Base-by-base conservation (phyloP, 495 filamentous ascomycete species). In the Aspergillus nanangensis region DNA sequence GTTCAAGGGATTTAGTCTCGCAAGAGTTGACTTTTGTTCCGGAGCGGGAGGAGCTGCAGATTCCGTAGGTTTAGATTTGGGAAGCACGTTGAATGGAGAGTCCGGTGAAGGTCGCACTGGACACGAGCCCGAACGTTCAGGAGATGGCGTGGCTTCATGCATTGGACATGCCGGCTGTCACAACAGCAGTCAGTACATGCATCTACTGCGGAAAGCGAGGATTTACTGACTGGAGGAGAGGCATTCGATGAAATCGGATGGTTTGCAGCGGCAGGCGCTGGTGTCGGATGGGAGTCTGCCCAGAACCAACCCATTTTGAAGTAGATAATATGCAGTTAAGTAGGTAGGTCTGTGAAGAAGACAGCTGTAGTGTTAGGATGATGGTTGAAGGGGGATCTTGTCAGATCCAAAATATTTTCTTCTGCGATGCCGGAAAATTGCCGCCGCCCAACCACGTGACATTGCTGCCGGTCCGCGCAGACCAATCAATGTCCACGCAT, bases 231-330 rank as follows among this genome's bases (percentile, higher is more conserved):
- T 23, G 91, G 89, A 61, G 82, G 84, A 61, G 63, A 45, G 38
- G 52, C 61, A 53, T 67, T 61, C 13, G 69, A 57, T 40, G 55
- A 53, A 36, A 70, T 55, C 20, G 61, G 55, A 42, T 62, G 63
- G 53, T 68, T 76, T 24, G 75, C 68, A 35, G 72, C 66, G 50
- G 66, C 49, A 17, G 78, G 60, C 36, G 57, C 37, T 11, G 37
- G 53, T 37, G 60, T 42, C 44, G 62, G 65, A 49, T 61, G 62
- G 37, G 79, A 61, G 52, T 98, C 90, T 67, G 90, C 87, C 93
- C 93, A 98, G 56, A 98, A 98, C 94, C 94, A 98, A 51, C 93
- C 93, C 93, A 98, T 36, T 29, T 36, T 18, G 10, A 32, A 8
- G 14, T 14, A 20, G 24, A 43, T 17, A 24, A 43, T 23, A 15